These are phyloP conservation scores for Xylaria curta DNA, from an alignment of 495 filamentous ascomycete species.

Conservation along the genomic window DNA sequence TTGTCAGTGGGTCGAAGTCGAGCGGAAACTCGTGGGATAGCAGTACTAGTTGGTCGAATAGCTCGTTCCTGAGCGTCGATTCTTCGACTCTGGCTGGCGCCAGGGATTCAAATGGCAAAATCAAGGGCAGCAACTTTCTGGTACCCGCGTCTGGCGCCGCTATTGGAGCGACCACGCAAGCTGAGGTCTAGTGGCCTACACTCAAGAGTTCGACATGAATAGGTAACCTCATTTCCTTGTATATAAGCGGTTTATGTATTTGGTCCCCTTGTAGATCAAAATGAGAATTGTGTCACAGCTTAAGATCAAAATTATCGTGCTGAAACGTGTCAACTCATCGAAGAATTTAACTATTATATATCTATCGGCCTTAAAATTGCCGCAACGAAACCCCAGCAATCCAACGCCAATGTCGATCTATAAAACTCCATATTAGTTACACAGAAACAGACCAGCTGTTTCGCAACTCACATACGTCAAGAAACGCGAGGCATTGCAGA, in stretches of 20 bases:
- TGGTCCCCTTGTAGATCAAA: not conserved
- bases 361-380: not conserved
- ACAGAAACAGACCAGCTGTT: too few relatives aligned
- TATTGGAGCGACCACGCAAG: conserved; percentile 11
- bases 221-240: not conserved
- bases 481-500: not conserved
- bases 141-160: not conserved
- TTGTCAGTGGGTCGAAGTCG: conserved; percentile 20
- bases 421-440: not conserved
- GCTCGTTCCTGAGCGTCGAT: conserved; percentile 35
- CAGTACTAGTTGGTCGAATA: conserved; percentile 34
- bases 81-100: conserved; percentile 28
- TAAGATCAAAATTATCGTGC: not conserved
- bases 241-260: not conserved
- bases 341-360: not conserved
- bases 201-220: not conserved
- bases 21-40: conserved; percentile 40
- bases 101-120: conserved; percentile 32
- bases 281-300: not conserved
- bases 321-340: not conserved
- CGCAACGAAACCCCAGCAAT: not conserved
- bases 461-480: not conserved
- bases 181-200: not conserved
- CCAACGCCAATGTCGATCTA: not conserved
- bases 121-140: conserved; percentile 12